A percentile compares a stretch with the other conserved stretches of the same genome.
phyloP scores from a whole-genome alignment of 345 rosid genomes.

The Melaleuca quinquenervia region DNA sequence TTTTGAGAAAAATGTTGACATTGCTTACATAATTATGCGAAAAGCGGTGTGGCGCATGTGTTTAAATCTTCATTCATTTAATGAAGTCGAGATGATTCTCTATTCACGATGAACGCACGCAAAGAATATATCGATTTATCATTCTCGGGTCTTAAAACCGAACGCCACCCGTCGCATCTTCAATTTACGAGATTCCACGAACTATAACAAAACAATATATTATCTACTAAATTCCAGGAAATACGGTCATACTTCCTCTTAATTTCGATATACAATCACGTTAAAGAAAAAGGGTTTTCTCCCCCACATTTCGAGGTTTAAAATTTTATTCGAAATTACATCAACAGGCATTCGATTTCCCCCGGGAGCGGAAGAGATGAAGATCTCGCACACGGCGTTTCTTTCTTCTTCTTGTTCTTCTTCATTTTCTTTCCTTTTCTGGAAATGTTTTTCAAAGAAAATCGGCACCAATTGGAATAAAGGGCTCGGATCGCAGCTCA shows the following conservation, averaged over 20 bases:
- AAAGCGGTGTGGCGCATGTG: rapidly evolving
- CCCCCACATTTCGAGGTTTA: neutral
- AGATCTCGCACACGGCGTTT: neutral
- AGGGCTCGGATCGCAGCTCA: neutral
- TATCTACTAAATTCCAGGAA: neutral
- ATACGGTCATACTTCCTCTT: neutral
- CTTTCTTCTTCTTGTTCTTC: neutral
- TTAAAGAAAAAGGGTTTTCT: neutral
- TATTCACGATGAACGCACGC: neutral
- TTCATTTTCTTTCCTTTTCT: neutral
- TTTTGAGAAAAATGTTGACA: neutral
- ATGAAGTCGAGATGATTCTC: rapidly evolving
- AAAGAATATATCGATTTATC: neutral
- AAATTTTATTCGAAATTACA: neutral
- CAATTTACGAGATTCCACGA: neutral
- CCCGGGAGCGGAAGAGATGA: neutral
- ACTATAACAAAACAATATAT: neutral
- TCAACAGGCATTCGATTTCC: too few species aligned
- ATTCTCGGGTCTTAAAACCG: neutral
- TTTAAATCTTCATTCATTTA: neutral
- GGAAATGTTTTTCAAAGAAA: neutral
- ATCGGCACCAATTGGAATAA: neutral
- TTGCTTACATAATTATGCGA: neutral
- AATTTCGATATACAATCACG: neutral
- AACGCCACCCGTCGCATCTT: rapidly evolving